Conservation (phyloP, 1,139 yeast species). For the Pichia kudriavzevii region DNA sequence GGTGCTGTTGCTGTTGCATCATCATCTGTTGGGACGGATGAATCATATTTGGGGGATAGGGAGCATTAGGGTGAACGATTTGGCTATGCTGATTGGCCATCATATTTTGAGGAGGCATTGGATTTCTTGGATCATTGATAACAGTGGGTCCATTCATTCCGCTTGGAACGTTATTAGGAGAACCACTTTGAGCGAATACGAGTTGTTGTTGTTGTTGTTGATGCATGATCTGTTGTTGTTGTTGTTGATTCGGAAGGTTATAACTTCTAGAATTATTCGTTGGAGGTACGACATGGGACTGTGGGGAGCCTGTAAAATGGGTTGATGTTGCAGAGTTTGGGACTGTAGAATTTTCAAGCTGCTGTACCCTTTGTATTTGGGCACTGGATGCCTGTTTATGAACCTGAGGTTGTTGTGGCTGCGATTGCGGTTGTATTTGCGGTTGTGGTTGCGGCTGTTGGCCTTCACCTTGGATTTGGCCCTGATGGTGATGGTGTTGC, state of each 20-base stretch:
- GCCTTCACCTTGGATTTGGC: too few relatives aligned
- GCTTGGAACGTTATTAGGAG: conserved; percentile 1
- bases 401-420: conserved; percentile 1
- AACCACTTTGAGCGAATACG: conserved; percentile 13
- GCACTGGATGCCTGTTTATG: not conserved
- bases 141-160: too few relatives aligned
- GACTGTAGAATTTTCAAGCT: conserved; percentile 3
- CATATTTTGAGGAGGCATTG: too few relatives aligned
- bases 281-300: too few relatives aligned
- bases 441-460: conserved; percentile 4
- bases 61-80: too few relatives aligned
- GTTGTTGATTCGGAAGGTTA: conserved; percentile 2
- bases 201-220: conserved; percentile 15
- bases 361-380: conserved; percentile 2
- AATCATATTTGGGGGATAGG: too few relatives aligned
- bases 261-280: conserved; percentile 2
- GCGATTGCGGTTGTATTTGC: conserved; percentile 5
- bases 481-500: too few relatives aligned
- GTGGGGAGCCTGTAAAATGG: too few relatives aligned
- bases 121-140: too few relatives aligned
- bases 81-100: too few relatives aligned
- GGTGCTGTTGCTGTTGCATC: conserved; percentile 13
- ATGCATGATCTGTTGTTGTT: conserved; percentile 7
- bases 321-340: not conserved
- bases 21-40: too few relatives aligned